phyloP scores from a whole-genome alignment of 176 grass and related monocot genomes.

The barley (Hordeum vulgare) region DNA sequence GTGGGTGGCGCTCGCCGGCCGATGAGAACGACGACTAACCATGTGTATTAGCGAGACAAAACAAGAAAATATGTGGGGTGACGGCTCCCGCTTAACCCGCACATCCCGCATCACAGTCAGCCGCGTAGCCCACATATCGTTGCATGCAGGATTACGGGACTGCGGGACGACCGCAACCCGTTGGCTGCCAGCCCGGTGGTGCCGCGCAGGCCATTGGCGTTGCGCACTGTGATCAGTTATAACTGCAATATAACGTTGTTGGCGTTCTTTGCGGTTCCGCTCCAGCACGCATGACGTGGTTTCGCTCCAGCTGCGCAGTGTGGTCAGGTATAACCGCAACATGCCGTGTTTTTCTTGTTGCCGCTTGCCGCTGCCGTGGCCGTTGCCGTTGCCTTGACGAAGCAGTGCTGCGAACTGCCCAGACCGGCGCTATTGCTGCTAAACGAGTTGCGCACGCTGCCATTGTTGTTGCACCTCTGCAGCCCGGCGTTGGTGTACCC shows the following conservation, averaged over 20 bases:
- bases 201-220: constrained; percentile 41
- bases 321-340: too few relatives aligned
- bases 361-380: neutral
- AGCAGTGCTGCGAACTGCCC: constrained; percentile 39
- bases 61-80: too few relatives aligned
- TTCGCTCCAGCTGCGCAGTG: constrained; percentile 75
- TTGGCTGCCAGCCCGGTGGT: neutral
- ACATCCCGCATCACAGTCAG: too few relatives aligned
- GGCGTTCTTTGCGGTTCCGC: too few relatives aligned
- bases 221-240: constrained; percentile 77
- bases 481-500: constrained; percentile 42
- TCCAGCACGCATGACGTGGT: constrained; percentile 63
- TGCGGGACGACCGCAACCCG: too few relatives aligned
- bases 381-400: neutral
- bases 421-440: constrained; percentile 63
- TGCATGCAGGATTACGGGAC: too few relatives aligned
- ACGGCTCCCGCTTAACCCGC: too few relatives aligned
- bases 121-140: too few relatives aligned
- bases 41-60: too few relatives aligned
- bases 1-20: too few relatives aligned
- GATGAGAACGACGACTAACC: too few relatives aligned
- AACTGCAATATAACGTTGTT: constrained; percentile 83
- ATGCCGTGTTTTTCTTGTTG: constrained; percentile 45
- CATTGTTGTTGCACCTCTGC: constrained; percentile 68
- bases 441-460: constrained; percentile 78